Conservation (phyloP, 352 stramenopile genomes). For the Pythium apleroticum region DNA sequence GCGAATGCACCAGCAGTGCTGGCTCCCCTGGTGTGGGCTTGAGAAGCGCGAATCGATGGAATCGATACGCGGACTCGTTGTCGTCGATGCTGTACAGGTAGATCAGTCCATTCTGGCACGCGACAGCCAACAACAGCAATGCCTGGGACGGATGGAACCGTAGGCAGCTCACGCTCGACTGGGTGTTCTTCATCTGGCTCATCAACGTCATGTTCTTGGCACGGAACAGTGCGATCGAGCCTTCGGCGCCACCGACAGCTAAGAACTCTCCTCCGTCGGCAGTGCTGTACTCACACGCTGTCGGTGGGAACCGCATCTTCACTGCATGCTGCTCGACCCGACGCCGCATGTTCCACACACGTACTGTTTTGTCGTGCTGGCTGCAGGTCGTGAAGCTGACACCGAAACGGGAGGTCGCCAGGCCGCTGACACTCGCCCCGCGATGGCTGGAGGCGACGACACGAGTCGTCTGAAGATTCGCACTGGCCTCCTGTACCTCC, state of each 20-base stretch:
- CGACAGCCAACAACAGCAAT: conserved; percentile 41
- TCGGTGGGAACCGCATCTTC: conserved; percentile 32
- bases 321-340: conserved; percentile 29
- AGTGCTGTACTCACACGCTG: conserved; percentile 40
- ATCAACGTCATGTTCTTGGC: conserved; percentile 33
- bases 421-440: conserved; percentile 23
- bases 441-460: conserved; percentile 57
- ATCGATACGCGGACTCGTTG: conserved; percentile 13
- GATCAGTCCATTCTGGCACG: conserved; percentile 60
- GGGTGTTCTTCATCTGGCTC: conserved; percentile 65
- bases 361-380: conserved; percentile 35
- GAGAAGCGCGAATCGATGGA: conserved; percentile 58
- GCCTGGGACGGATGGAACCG: conserved; percentile 48
- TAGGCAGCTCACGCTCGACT: conserved; percentile 36
- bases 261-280: conserved; percentile 41
- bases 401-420: conserved; percentile 34
- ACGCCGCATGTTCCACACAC: conserved; percentile 62
- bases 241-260: conserved; percentile 56
- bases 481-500: conserved; percentile 14
- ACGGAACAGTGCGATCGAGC: conserved; percentile 46
- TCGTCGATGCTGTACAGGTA: conserved; percentile 70
- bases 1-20: conserved; percentile 21
- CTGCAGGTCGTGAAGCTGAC: conserved; percentile 55
- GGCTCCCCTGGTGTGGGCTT: conserved; percentile 39
- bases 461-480: conserved; percentile 12